Base-by-base conservation (phyloP, 2,329 filamentous ascomycete genomes). In the Calycina herbarum region DNA sequence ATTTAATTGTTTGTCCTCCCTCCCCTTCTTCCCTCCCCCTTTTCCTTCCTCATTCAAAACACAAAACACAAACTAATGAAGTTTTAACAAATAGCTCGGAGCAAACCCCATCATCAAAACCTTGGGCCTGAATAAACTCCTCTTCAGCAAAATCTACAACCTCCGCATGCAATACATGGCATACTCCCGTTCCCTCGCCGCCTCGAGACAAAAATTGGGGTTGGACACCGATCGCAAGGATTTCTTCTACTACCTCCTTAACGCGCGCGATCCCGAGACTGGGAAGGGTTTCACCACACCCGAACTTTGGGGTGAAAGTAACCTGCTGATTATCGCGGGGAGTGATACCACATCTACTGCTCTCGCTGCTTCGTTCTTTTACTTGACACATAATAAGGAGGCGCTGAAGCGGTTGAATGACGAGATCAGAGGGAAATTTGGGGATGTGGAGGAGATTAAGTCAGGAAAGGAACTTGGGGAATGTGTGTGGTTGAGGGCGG, bases 181-280 rank as follows among this genome's bases (percentile, higher is more conserved):
- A 61, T 91, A 91, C 78, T 89, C 87, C 76, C 87, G 88, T 60
- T 80, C 82, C 1, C 89, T 91, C 77, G 82, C 90, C 51, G 83
- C 83, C 15, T 86, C 91, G 72, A 84, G 89, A 29, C 90, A 88
- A 59, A 86, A 87, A 67, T 79, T 89, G 31, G 88, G 88, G 33
- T 69, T 86, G 85, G 69, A 87, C 20, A 71, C 70, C 84, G 59
- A 87, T 86, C 31, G 68, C 27, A 86, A 88, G 64, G 90, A 92
- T 74, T 92, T 92, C 79, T 92, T 92, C 79, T 88, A 91, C 77
- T 88, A 92, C 76, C 82, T 93, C 11, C 83, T 92, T 66, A 88
- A 88, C 73, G 89, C 89, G 7, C 85, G 85, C 48, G 89, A 92
- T 70, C 88, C 89, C 13, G 88, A 91, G 73, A 91, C 89, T 0